These are phyloP conservation scores for Ormosia semicastrata DNA, from an alignment of 306 rosid genomes.

Conservation along the genomic window DNA sequence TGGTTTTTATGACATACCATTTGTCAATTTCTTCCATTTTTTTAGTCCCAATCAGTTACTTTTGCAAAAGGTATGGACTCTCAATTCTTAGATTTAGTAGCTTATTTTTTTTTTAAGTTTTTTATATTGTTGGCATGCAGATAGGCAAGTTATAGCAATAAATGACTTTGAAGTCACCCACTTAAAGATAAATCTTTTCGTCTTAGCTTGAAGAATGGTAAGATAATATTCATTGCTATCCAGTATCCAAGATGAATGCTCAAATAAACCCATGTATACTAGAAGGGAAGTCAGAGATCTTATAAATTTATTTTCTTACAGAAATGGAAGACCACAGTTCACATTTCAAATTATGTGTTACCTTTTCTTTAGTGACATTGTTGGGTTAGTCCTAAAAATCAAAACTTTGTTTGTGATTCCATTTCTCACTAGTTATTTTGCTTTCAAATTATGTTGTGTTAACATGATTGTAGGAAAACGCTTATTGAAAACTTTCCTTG, in stretches of 20 bases:
- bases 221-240: not conserved
- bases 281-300: not conserved
- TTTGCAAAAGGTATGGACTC: no score
- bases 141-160: not conserved
- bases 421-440: not conserved
- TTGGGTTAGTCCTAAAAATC: slow-evolving; percentile 57
- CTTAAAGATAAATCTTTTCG: not conserved
- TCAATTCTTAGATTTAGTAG: not conserved
- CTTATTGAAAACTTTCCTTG: not conserved
- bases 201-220: not conserved
- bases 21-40: no score
- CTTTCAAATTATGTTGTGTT: not conserved
- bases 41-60: no score
- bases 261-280: not conserved
- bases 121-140: not conserved
- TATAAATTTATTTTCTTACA: slow-evolving; percentile 36
- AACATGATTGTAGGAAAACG: not conserved
- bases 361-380: slow-evolving; percentile 79
- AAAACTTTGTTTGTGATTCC: not conserved
- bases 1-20: no score
- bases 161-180: not conserved
- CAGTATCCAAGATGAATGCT: not conserved
- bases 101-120: not conserved
- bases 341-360: slow-evolving; percentile 61
- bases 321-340: slow-evolving; percentile 60